These are phyloP conservation scores for Mortierella sp. DNA, from an alignment of 371 early-diverging fungal species.

Conservation along the genomic window DNA sequence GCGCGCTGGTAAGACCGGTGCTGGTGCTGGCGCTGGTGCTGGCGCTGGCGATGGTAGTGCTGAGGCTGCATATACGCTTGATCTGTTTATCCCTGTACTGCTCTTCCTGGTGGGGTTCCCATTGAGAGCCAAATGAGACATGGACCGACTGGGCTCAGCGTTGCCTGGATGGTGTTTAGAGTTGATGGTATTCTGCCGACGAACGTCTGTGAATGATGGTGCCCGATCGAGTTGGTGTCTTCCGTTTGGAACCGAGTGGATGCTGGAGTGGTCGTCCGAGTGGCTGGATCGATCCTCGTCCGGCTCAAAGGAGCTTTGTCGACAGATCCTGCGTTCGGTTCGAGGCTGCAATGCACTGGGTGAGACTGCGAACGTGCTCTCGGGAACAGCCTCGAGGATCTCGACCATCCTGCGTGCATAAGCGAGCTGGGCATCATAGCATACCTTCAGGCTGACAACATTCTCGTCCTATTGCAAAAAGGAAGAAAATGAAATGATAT, in stretches of 20 bases:
- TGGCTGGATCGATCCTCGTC: constrained; percentile 21
- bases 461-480: constrained; percentile 45
- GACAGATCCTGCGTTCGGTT: neutral
- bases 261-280: constrained; percentile 34
- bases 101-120: constrained; percentile 7
- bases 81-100: constrained; percentile 7
- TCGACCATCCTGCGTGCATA: constrained; percentile 59
- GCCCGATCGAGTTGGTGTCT: constrained; percentile 10
- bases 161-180: neutral
- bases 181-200: constrained; percentile 12
- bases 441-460: constrained; percentile 56
- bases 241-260: constrained; percentile 14
- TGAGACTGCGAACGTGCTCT: constrained; percentile 21
- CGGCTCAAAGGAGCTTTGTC: constrained; percentile 19
- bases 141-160: constrained; percentile 14
- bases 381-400: constrained; percentile 55
- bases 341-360: constrained; percentile 14
- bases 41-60: neutral
- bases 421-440: constrained; percentile 63
- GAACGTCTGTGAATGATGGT: constrained; percentile 13
- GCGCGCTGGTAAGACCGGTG: constrained; percentile 8
- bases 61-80: neutral
- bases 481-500: neutral
- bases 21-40: neutral
- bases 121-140: constrained; percentile 17